Evolutionary conservation across 805 yeast species (phyloP), one percentile per base, ranked within the genome.

Genomic region (Lachancea sp.): DNA sequence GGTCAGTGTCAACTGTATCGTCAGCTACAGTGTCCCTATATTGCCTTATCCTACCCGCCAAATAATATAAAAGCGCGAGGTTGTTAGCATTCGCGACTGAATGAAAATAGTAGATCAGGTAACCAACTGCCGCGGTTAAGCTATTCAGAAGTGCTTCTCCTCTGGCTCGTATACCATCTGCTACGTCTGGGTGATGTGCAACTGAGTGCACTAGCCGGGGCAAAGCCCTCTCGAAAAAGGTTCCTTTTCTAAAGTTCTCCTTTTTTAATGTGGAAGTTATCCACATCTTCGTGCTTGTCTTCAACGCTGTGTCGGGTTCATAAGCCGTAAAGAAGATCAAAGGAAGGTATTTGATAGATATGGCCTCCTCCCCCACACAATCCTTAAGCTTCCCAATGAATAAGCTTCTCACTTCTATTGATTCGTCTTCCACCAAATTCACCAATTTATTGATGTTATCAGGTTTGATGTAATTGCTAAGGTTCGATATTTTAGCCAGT

Each of bases 31-130:
- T 71, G 62, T 86, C 95, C 38, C 77, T 70, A 51, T 79, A 83
- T 57, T 85, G 94, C 55, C 86, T 87, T 15, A 86, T 72, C 40
- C 95, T 70, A 43, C 83, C 83, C 0, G 92, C 78, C 36, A 85
- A 65, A 57, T 88, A 87, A 55, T 77, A 87, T 5, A 88, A 58
- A 43, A 86, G 58, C 5, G 90, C 81, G 25, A 83, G 67, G 50
- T 87, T 89, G 22, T 79, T 80, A 33, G 73, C 71, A 2, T 70
- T 76, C 0, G 81, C 80, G 34, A 86, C 71, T 3, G 74, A 55
- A 29, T 73, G 79, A 37, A 86, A 57, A 45, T 70, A 82, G 57
- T 75, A 82, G 1, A 74, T 50, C 22, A 87, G 59, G 47, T 80
- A 82, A 34, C 77, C 78, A 39, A 77, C 52, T 0, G 83, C 78